Base-by-base conservation (phyloP, 148 eudicot species). In the Diospyros kaki region DNA sequence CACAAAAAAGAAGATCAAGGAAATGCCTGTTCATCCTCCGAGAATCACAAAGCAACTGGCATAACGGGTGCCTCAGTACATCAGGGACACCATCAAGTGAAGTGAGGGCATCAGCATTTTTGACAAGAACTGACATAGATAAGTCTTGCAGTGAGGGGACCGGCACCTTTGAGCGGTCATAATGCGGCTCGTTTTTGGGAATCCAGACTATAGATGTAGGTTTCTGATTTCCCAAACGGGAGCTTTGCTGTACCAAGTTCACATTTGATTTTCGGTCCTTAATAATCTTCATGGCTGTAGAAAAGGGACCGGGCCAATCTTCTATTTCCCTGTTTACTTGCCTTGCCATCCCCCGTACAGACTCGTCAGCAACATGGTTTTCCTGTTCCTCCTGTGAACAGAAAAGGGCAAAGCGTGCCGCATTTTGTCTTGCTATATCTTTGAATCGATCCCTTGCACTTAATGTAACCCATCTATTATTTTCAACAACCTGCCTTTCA, bases 231-330 rank as follows among this genome's bases (percentile, higher is more conserved):
- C 61, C 73, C 39, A 61, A 39, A 69, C 60, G 43, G 9, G 69
- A 50, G 43, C 52, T 70, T 43, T 74, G 72, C 38, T 63, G 80
- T 73, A 71, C 76, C 38, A 10, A 14, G 40, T 63, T 75, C 74
- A 14, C 63, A 42, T 83, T 88, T 73, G 71, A 73, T 71, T 80
- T 84, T 43, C 98, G 84, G 69, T 92, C 97, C 80, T 63, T 84
- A 18, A 92, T 81, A 71, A 90, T 92, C 77, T 92, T 92, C 93
- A 92, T 81, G 58, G 98, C 98, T 59, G 97, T 90, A 1, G 96
- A 90, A 83, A 91, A 94, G 11, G 98, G 98, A 66, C 98, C 98
- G 15, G 98, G 97, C 97, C 96, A 89, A 78, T 92, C 96, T 73
- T 92, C 96, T 41, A 74, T 64, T 58, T 76, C 79, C 61, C 17